Evolutionary conservation across 768 basidiomycete species (phyloP), one percentile per base, ranked within the genome.

Genomic region (Collybia nuda): DNA sequence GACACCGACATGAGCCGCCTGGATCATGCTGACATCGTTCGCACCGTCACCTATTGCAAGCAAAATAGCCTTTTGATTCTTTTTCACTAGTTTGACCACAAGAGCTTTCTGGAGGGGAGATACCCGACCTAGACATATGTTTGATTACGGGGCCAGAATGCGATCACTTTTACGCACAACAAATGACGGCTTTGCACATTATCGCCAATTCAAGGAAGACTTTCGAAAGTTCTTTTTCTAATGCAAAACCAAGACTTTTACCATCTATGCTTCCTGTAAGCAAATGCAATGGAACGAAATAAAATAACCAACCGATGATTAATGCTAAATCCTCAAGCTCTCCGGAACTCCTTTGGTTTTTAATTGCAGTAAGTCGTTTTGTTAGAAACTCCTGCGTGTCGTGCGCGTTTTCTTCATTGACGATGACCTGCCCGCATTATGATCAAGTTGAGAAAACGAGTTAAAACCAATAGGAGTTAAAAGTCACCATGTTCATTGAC

Each of bases 1-100:
- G 48, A 98, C 88, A 24, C 96, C 96, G 40, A 98, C 91, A 63
- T 98, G 96, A 0, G 96, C 96, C 29, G 96, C 96, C 65, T 98
- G 96, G 52, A 98, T 98, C 96, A 98, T 98, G 64, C 92, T 92
- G 58, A 98, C 96, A 67, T 98, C 96, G 66, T 98, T 98, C 1
- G 96, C 96, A 44, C 96, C 96, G 56, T 98, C 96, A 18, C 96
- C 96, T 44, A 98, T 98, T 2, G 96, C 96, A 7, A 98, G 81
- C n/a, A 97, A 75, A 47, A 97, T 92, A 6, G 93, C 80, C 50
- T 93, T 92, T 59, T 87, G 85, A 66, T 96, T 95, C 69, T 95
- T 95, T 78, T 98, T 98, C 48, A 98, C 96, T n/a, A 98, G 82
- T 69, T 98, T 98, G 56, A 98, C 96, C 3, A 98, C 95, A 35